A percentile compares a stretch with the other conserved stretches of the same genome.
Conservation (phyloP, 768 basidiomycete species). For the Tubosaeta sp. region DNA sequence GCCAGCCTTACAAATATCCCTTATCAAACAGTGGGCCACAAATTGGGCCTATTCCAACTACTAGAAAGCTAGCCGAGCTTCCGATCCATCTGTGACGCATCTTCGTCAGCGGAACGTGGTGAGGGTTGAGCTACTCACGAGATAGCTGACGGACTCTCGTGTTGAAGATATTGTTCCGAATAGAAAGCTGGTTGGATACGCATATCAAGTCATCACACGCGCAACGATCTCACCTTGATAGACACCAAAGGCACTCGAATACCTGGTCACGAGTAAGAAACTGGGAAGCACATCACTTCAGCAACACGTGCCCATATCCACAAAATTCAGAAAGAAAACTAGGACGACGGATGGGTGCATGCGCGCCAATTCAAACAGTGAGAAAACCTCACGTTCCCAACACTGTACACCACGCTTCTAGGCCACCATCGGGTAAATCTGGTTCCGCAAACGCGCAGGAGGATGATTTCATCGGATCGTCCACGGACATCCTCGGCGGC, state of each 20-base stretch:
- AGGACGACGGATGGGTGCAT: not conserved
- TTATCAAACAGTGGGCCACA: conserved; percentile 24
- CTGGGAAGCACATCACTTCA: not conserved
- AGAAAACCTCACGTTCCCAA: conserved; percentile 19
- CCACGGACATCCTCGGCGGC: not conserved
- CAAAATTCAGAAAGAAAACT: conserved; percentile 27
- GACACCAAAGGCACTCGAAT: conserved; percentile 23
- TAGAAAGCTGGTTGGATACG: conserved; percentile 19
- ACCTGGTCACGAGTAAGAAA: conserved; percentile 6
- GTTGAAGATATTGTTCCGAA: conserved; percentile 15
- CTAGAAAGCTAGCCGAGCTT: conserved; percentile 15
- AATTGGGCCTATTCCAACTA: conserved; percentile 18
- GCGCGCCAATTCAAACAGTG: not conserved
- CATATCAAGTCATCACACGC: not conserved
- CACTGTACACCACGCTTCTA: conserved; percentile 24
- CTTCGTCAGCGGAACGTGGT: not conserved
- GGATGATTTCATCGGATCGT: not conserved
- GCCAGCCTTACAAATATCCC: conserved; percentile 24
- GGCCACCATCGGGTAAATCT: conserved; percentile 14
- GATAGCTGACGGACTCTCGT: conserved; percentile 20
- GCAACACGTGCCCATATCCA: conserved; percentile 19
- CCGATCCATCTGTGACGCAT: conserved; percentile 26
- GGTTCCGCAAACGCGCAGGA: not conserved
- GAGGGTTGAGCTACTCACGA: conserved; percentile 12
- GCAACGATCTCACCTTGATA: conserved; percentile 26